Base-by-base conservation (phyloP, 352 stramenopile species). In the Pythium phragmitis region DNA sequence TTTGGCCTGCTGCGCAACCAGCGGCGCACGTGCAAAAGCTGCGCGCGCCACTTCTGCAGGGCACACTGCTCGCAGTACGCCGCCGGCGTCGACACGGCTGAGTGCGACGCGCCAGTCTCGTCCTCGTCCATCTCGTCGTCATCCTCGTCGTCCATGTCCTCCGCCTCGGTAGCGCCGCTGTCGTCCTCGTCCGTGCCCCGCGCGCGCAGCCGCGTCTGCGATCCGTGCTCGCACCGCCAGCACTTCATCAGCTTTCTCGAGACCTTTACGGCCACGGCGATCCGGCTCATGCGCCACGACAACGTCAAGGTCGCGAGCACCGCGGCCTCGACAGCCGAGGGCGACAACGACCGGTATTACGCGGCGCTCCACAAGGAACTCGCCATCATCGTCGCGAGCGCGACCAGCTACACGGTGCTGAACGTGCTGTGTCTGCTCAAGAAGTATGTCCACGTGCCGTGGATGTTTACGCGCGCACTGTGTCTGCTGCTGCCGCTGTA, bases 381-480 rank as follows among this genome's bases (percentile, higher is more conserved):
- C n/a, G 37, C 70, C 30, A 43, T 67, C 46, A 43, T 79, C 19
- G 57, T 79, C 1, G 23, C 56, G 1, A 57, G 59, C 2, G 41
- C 52, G 0, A 57, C 72, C 16, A 73, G 51, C 46, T 76, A 69
- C 62, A 76, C 72, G 16, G 61, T 67, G 37, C 47, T 76, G 23
- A 76, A 79, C 28, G 48, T 79, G 42, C 60, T 76, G 47, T 79
- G 72, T 42, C 53, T 79, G 7, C 50, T 79, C 21, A 71, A 71
- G 19, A 79, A 79, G 37, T 69, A 79, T 47, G 30, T 65, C 19
- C 51, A 61, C 17, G 57, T 57, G 37, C 68, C 64, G 34, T 69
- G 57, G 56, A 63, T 76, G 28, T 79, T 75, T 57, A 68, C 61
- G 28, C 65, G 72, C 19, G 53, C 59, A 36, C 26, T 79, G 28